phyloP scores from a whole-genome alignment of 1,284 basidiomycete genomes.

The Wolfiporia cocos region DNA sequence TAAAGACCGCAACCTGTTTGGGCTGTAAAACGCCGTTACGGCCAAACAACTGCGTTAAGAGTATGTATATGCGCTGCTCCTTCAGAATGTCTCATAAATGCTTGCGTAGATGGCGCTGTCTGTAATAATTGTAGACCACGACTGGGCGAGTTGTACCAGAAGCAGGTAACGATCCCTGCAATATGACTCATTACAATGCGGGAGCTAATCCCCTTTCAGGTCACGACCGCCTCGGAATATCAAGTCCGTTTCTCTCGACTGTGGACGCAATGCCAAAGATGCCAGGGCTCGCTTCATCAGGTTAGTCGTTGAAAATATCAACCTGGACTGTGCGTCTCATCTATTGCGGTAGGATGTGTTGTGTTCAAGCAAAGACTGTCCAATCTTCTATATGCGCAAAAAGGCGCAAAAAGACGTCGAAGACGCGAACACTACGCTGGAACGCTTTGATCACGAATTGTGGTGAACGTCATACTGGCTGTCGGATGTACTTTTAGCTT shows the following conservation, averaged over 20 bases:
- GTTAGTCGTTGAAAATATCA: constrained; percentile 31
- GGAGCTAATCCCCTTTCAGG: constrained; percentile 21
- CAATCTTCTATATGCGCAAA: constrained; percentile 97
- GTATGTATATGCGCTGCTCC: constrained; percentile 39
- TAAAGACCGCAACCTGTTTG: constrained; percentile 89
- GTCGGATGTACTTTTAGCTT: not conserved
- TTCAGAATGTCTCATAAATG: not conserved
- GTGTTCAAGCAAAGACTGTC: constrained; percentile 95
- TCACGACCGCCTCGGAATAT: constrained; percentile 62
- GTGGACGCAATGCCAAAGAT: constrained; percentile 96
- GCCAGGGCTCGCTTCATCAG: constrained; percentile 93
- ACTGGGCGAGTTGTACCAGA: constrained; percentile 87
- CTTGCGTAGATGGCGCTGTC: constrained; percentile 71
- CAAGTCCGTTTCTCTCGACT: constrained; percentile 90
- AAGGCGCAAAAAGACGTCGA: constrained; percentile 96
- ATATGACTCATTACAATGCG: too few relatives aligned
- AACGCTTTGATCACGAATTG: constrained; percentile 73
- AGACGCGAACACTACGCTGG: constrained; percentile 69
- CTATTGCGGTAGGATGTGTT: constrained; percentile 74
- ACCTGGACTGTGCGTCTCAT: constrained; percentile 1
- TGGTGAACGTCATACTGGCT: constrained; percentile 29
- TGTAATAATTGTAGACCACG: constrained; percentile 88
- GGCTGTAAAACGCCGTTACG: constrained; percentile 88
- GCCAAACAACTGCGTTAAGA: constrained; percentile 61
- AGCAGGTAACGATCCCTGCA: constrained; percentile 50